Evolutionary conservation across 2,329 filamentous ascomycete species (phyloP).

Genomic region (Rutstroemia sp.): DNA sequence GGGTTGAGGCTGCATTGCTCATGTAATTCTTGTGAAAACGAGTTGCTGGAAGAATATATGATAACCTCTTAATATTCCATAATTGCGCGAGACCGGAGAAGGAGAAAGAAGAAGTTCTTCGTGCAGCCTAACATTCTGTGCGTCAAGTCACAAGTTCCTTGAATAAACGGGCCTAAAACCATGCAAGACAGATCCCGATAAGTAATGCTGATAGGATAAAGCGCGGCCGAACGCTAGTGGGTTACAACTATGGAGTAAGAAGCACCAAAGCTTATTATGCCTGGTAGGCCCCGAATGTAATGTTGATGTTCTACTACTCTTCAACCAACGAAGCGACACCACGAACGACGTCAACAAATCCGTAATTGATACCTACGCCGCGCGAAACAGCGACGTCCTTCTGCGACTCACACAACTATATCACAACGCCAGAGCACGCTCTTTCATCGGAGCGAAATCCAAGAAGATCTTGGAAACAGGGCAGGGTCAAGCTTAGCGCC

Average conservation of each 20-base stretch:
- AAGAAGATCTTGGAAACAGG: background rate
- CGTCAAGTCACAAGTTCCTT: background rate
- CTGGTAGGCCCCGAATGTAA: conserved; percentile 1
- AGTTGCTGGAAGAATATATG: background rate
- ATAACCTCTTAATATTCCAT: background rate
- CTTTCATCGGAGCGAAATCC: background rate
- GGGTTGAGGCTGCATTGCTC: conserved; percentile 8
- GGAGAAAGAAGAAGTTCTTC: background rate
- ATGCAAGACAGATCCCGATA: conserved; percentile 5
- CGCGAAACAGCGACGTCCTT: no score
- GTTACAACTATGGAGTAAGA: background rate
- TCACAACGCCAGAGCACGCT: background rate
- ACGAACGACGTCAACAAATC: background rate
- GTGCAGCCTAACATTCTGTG: background rate
- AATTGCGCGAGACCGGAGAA: background rate
- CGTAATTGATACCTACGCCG: background rate
- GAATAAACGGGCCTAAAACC: background rate
- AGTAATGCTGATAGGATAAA: conserved; percentile 13
- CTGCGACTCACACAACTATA: background rate
- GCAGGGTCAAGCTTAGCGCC: background rate
- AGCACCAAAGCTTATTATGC: conserved; percentile 6
- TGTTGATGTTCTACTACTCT: background rate
- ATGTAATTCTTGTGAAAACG: background rate
- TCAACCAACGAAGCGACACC: background rate
- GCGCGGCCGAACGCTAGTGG: conserved; percentile 9